Conservation (phyloP, 1,284 basidiomycete species). For the Cutaneotrichosporon curvatum region DNA sequence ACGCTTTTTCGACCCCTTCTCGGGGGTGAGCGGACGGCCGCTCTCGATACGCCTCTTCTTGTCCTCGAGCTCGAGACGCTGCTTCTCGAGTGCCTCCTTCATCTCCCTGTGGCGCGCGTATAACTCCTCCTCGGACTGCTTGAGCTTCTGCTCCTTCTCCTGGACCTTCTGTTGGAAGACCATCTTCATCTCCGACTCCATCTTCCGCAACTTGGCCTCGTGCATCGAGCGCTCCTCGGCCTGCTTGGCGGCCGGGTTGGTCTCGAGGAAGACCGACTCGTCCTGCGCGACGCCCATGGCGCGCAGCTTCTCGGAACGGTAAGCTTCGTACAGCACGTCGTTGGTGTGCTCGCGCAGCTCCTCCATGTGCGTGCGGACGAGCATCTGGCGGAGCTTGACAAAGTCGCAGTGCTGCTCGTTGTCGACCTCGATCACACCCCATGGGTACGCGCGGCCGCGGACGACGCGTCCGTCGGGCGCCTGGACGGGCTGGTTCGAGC, state of each 20-base stretch:
- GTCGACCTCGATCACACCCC: conserved; percentile 96
- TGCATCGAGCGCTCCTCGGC: conserved; percentile 90
- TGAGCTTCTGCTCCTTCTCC: conserved; percentile 95
- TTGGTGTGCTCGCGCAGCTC: conserved; percentile 93
- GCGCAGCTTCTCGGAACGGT: conserved; percentile 86
- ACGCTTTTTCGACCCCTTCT: conserved; percentile 58
- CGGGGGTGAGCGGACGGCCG: conserved; percentile 87
- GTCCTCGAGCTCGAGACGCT: conserved; percentile 88
- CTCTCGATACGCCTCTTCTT: conserved; percentile 96
- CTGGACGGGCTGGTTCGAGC: conserved; percentile 72
- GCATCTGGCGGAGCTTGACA: conserved; percentile 96
- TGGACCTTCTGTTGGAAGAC: conserved; percentile 99
- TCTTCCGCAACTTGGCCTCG: conserved; percentile 92
- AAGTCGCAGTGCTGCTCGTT: conserved; percentile 98
- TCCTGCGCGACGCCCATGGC: conserved; percentile 96
- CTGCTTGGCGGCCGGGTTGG: conserved; percentile 90
- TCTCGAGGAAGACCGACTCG: conserved; percentile 92
- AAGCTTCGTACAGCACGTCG: conserved; percentile 88
- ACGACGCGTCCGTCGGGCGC: conserved; percentile 81
- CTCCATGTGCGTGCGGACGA: conserved; percentile 96
- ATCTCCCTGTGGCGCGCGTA: conserved; percentile 96
- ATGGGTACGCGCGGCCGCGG: conserved; percentile 86
- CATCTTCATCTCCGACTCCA: conserved; percentile 99
- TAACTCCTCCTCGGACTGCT: conserved; percentile 95
- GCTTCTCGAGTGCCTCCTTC: conserved; percentile 98